phyloP scores from a whole-genome alignment of 228 moss, liverwort and hornwort genomes.

The Sphagnum fallax region DNA sequence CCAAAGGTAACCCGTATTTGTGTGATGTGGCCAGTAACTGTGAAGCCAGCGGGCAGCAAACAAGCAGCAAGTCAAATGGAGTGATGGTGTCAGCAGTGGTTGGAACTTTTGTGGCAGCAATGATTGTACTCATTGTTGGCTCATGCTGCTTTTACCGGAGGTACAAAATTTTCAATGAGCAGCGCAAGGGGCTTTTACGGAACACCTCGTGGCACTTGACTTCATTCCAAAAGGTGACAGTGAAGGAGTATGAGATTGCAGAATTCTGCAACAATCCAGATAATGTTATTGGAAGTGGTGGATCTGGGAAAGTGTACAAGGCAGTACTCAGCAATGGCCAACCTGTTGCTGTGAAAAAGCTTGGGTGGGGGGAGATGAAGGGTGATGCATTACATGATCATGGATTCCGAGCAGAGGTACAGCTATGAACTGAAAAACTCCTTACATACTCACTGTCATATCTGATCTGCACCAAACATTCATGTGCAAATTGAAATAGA shows the following conservation, averaged over 20 bases:
- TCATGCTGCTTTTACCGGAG: slow-evolving; percentile 47
- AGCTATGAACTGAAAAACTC: neutral
- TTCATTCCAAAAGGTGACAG: slow-evolving; percentile 69
- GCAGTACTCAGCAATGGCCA: slow-evolving; percentile 60
- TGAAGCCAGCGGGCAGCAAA: neutral
- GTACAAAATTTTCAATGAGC: slow-evolving; percentile 28
- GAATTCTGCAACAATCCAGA: slow-evolving; percentile 51
- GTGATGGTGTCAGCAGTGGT: slow-evolving; percentile 51
- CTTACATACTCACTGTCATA: neutral
- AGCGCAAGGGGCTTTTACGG: slow-evolving; percentile 19
- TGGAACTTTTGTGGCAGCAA: slow-evolving; percentile 50
- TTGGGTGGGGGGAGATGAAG: slow-evolving; percentile 29
- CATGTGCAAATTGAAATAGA: neutral
- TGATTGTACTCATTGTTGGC: slow-evolving; percentile 38
- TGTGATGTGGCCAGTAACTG: slow-evolving; percentile 3
- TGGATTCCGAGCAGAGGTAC: slow-evolving; percentile 83
- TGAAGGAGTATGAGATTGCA: slow-evolving; percentile 63
- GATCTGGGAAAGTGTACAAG: slow-evolving; percentile 81
- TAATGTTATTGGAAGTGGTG: slow-evolving; percentile 73
- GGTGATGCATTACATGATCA: slow-evolving; percentile 44
- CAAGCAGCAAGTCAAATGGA: neutral
- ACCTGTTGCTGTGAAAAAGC: slow-evolving; percentile 80
- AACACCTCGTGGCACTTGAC: slow-evolving; percentile 64
- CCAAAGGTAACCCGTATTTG: slow-evolving; percentile 21
- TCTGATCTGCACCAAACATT: slow-evolving; percentile 2